Evolutionary conservation across 148 eudicot genomes (phyloP).

Genomic region (Heliosperma pusillum): DNA sequence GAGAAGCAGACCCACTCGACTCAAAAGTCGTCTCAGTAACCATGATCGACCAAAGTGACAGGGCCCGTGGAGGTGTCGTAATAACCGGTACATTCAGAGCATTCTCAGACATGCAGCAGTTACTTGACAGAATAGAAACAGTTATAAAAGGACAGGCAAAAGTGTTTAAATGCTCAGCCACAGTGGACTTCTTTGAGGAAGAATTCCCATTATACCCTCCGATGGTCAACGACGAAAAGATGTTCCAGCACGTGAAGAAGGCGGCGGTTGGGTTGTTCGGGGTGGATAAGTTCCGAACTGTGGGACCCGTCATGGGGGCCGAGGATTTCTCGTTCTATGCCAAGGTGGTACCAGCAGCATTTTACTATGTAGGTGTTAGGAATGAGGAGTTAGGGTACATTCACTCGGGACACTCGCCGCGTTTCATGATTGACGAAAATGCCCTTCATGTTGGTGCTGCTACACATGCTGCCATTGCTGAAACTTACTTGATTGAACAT

Average conservation of each 20-base stretch:
- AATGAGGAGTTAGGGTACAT: conserved; percentile 58
- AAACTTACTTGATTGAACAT: conserved; percentile 55
- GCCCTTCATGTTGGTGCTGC: conserved; percentile 74
- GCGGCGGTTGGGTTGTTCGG: conserved; percentile 52
- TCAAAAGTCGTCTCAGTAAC: conserved; percentile 85
- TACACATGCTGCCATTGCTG: conserved; percentile 72
- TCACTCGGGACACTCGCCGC: conserved; percentile 68
- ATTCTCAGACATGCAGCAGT: conserved; percentile 53
- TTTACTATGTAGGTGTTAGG: conserved; percentile 59
- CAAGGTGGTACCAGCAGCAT: conserved; percentile 56
- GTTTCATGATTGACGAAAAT: conserved; percentile 67
- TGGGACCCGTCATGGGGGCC: conserved; percentile 63
- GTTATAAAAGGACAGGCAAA: conserved; percentile 60
- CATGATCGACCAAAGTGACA: conserved; percentile 40
- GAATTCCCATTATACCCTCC: conserved; percentile 63
- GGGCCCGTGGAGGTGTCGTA: conserved; percentile 23
- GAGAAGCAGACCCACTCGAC: conserved; percentile 73
- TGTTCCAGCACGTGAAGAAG: conserved; percentile 60
- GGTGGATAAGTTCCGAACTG: conserved; percentile 33
- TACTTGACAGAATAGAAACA: conserved; percentile 59
- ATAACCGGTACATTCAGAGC: conserved; percentile 74
- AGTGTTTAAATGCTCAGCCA: conserved; percentile 60
- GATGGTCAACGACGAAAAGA: conserved; percentile 51
- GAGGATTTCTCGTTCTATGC: conserved; percentile 88
- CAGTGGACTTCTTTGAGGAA: conserved; percentile 59